phyloP scores from a whole-genome alignment of 306 rosid species.

The Comarum palustre region DNA sequence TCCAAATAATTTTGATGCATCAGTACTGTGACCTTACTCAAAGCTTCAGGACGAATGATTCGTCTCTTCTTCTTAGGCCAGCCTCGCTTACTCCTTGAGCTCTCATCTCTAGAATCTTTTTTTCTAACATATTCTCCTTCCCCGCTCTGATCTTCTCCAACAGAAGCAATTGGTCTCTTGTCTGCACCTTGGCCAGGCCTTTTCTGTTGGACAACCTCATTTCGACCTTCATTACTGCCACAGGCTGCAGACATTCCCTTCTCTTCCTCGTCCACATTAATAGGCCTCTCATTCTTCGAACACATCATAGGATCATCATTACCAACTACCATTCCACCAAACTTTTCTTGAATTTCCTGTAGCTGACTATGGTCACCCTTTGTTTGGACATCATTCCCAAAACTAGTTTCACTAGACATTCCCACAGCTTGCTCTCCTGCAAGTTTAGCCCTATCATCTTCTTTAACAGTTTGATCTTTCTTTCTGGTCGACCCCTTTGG shows the following conservation, averaged over 20 bases:
- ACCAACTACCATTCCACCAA: not conserved
- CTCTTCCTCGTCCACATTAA: conserved; percentile 21
- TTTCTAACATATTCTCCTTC: conserved; percentile 2
- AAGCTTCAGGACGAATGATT: conserved; percentile 17
- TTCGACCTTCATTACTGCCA: conserved; percentile 15
- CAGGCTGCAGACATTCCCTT: conserved; percentile 16
- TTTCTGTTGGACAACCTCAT: conserved; percentile 13
- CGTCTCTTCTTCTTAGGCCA: conserved; percentile 19
- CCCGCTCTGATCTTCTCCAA: conserved; percentile 8
- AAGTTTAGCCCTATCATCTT: not conserved
- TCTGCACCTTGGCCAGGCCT: conserved; percentile 19
- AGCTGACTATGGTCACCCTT: not conserved
- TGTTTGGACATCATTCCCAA: not conserved
- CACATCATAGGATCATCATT: conserved; percentile 1
- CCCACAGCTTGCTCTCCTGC: not conserved
- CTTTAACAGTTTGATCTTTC: conserved; percentile 14
- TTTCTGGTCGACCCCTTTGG: conserved; percentile 16
- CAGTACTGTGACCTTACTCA: conserved; percentile 28
- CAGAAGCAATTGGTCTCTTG: conserved; percentile 21
- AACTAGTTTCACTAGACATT: not conserved
- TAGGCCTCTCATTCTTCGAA: conserved; percentile 26
- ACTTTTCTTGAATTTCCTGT: not conserved
- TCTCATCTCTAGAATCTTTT: not conserved
- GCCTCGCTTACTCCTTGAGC: conserved; percentile 11
- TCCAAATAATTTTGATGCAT: conserved; percentile 15